Evolutionary conservation across 2,329 filamentous ascomycete genomes (phyloP), one percentile per base, ranked within the genome.

Genomic region (Apiospora arundinis): DNA sequence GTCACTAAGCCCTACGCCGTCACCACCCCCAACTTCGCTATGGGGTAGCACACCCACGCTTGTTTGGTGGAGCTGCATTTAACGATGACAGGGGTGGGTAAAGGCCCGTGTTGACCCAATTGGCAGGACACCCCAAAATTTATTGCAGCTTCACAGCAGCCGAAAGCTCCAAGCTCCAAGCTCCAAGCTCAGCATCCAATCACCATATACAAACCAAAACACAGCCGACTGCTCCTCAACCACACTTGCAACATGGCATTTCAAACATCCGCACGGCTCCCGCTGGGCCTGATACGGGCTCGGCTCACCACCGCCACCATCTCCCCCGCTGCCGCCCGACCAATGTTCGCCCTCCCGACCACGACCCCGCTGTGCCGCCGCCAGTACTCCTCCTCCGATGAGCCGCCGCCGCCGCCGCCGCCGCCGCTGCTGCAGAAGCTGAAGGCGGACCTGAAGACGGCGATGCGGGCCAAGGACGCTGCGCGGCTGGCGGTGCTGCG

Each of bases 401-500:
- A 75, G 80, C 83, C 52, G 77, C n/a, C n/a, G n/a, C n/a, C n/a
- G n/a, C n/a, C n/a, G 79, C 70, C 81, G n/a, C 83, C 73, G 77
- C 81, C 6, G 37, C 72, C 87, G 14, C 80, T 89, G 11, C 80
- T 89, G 60, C 80, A 83, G 70, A 88, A 86, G 81, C 82, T 91
- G 76, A 89, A 89, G 77, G 81, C 80, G 74, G 90, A 92, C 75
- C 84, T 92, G 73, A 92, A 92, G 82, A 81, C 85, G 12, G 90
- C 91, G 67, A 92, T 92, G 90, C 87, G 87, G 72, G 85, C 85
- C 75, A 92, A 91, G 80, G 90, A 92, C 78, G 82, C 85, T 37
- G 84, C 89, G 37, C 90, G 92, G 2, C 88, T 95, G 37, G 83
- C 88, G 49, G 92, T 93, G 48, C 86, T 95, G 67, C 92, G 93